A percentile compares a stretch with the other conserved stretches of the same genome.
Conservation (phyloP, 1,284 basidiomycete species). For the Leccinum glutinopallens region DNA sequence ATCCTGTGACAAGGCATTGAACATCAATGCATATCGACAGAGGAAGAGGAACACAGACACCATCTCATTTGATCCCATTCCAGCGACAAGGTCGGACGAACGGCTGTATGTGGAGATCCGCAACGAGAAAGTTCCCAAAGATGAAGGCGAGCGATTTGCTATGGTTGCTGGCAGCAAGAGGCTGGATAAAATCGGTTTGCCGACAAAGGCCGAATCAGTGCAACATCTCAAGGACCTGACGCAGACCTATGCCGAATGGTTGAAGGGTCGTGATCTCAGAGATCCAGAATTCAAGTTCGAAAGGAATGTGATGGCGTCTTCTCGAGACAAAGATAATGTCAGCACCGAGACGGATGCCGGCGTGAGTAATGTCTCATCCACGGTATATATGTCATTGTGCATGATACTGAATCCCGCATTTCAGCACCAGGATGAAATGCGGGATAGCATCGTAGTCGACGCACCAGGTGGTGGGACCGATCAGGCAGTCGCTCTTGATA, state of each 20-base stretch:
- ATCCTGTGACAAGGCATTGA: background rate
- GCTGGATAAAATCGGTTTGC: background rate
- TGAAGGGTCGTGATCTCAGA: background rate
- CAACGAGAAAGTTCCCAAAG: background rate
- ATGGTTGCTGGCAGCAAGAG: background rate
- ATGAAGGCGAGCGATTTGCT: background rate
- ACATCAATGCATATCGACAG: background rate
- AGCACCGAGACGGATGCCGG: too few relatives aligned
- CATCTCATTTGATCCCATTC: background rate
- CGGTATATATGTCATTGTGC: too few relatives aligned
- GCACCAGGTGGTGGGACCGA: too few relatives aligned
- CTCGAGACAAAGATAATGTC: too few relatives aligned
- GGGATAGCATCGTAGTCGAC: too few relatives aligned
- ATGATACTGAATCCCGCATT: too few relatives aligned
- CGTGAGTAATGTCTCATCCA: too few relatives aligned
- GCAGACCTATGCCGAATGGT: background rate
- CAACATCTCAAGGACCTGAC: background rate
- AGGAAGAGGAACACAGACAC: background rate
- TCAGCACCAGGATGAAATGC: too few relatives aligned
- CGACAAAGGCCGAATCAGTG: background rate
- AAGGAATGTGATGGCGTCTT: too few relatives aligned
- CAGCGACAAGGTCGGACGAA: background rate
- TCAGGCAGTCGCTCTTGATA: too few relatives aligned
- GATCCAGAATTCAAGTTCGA: too few relatives aligned
- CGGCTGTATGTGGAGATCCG: background rate